phyloP scores from a whole-genome alignment of 2,329 filamentous ascomycete species.

The Aspergillus sp. region DNA sequence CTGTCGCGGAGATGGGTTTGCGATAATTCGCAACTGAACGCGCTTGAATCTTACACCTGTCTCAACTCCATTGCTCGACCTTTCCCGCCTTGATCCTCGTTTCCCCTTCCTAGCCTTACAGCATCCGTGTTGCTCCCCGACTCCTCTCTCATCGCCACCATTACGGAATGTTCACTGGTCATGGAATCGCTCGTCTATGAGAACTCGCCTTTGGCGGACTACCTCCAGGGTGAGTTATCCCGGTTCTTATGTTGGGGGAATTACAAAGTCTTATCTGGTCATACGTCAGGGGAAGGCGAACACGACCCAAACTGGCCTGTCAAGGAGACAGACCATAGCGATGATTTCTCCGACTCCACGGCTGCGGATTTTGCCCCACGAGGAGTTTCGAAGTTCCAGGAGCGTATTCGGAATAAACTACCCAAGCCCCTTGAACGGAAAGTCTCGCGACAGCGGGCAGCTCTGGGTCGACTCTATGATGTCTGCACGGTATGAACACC shows the following conservation, averaged over 20 bases:
- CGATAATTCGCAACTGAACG: slow-evolving; percentile 13
- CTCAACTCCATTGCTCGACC: not conserved
- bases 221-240: slow-evolving; percentile 73
- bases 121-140: not conserved
- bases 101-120: not conserved
- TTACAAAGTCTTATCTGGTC: slow-evolving; percentile 14
- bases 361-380: slow-evolving; percentile 52
- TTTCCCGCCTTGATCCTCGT: slow-evolving; percentile 14
- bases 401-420: slow-evolving; percentile 52
- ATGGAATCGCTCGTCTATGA: slow-evolving; percentile 91
- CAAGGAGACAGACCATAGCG: slow-evolving; percentile 32
- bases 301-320: slow-evolving; percentile 43
- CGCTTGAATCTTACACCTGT: not conserved
- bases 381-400: slow-evolving; percentile 52
- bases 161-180: slow-evolving; percentile 39
- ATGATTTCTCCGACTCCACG: slow-evolving; percentile 32
- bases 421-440: slow-evolving; percentile 50
- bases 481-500: slow-evolving; percentile 48
- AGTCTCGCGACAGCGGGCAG: slow-evolving; percentile 31
- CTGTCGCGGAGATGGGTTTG: slow-evolving; percentile 20
- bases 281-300: slow-evolving; percentile 48
- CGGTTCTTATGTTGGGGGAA: not conserved
- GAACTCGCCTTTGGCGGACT: slow-evolving; percentile 83
- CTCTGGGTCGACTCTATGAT: slow-evolving; percentile 46
- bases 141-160: slow-evolving; percentile 7